These are phyloP conservation scores for Lotmaria passim DNA, from an alignment of 208 protist species.

Conservation along the genomic window DNA sequence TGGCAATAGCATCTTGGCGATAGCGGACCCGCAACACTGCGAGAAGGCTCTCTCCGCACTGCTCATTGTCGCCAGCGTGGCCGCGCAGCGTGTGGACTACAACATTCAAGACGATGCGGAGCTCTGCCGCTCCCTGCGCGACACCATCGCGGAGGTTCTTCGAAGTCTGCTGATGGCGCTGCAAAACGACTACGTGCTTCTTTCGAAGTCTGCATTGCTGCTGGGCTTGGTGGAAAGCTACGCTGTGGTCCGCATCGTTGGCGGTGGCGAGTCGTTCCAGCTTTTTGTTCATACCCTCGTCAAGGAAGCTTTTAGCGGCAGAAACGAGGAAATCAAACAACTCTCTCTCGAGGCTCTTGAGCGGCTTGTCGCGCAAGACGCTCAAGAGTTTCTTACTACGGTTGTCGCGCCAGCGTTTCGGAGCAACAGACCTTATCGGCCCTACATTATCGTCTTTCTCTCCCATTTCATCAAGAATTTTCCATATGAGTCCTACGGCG, in stretches of 20 bases:
- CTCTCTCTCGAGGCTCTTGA: constrained; percentile 33
- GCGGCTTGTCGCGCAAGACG: constrained; percentile 36
- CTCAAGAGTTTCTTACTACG: constrained; percentile 31
- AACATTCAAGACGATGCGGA: constrained; percentile 9
- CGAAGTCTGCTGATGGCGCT: constrained; percentile 8
- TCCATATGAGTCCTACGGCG: constrained; percentile 26
- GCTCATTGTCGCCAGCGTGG: constrained; percentile 10
- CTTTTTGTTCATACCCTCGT: constrained; percentile 16
- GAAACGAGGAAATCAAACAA: constrained; percentile 17
- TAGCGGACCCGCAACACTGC: background rate
- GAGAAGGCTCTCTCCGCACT: constrained; percentile 17
- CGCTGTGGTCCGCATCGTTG: constrained; percentile 3
- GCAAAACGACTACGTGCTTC: constrained; percentile 9
- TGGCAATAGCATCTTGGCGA: background rate
- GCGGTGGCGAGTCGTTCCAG: constrained; percentile 3
- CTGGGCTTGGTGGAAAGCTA: constrained; percentile 26
- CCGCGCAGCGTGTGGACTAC: constrained; percentile 19
- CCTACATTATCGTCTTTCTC: constrained; percentile 44
- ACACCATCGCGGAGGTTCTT: constrained; percentile 2
- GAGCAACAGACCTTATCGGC: constrained; percentile 23
- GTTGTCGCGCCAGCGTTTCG: constrained; percentile 29
- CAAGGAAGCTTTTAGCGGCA: constrained; percentile 20
- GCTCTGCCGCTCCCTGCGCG: background rate
- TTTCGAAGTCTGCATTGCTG: background rate
- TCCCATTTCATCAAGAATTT: constrained; percentile 37